phyloP scores from a whole-genome alignment of 768 basidiomycete genomes.

The Rhizopogon rudus region DNA sequence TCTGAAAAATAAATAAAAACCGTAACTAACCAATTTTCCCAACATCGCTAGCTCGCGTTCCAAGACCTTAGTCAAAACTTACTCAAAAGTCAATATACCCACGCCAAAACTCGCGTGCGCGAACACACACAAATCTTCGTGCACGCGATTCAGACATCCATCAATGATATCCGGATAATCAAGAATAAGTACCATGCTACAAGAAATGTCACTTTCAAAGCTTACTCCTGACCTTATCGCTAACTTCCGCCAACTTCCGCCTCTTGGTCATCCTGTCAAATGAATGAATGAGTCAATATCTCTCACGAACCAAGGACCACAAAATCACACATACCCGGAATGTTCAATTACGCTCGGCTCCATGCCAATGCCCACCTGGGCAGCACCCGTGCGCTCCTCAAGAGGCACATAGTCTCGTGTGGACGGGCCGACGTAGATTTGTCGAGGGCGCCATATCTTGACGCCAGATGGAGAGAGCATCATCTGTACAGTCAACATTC shows the following conservation, averaged over 20 bases:
- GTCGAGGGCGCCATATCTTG: constrained; percentile 90
- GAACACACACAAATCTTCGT: neutral
- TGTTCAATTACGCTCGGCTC: constrained; percentile 63
- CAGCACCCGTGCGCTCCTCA: constrained; percentile 45
- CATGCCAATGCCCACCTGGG: constrained; percentile 45
- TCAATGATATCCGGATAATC: neutral
- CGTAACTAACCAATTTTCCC: neutral
- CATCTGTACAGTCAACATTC: constrained; percentile 46
- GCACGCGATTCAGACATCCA: neutral
- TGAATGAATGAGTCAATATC: neutral
- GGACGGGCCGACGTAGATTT: constrained; percentile 75
- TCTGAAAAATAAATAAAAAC: no score
- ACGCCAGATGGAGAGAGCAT: constrained; percentile 87
- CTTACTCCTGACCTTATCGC: constrained; percentile 20
- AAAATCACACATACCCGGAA: constrained; percentile 58
- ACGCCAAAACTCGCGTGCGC: no score
- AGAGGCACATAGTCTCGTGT: constrained; percentile 74
- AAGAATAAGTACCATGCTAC: neutral
- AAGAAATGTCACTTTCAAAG: constrained; percentile 4
- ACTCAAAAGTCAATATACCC: no score
- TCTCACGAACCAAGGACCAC: neutral
- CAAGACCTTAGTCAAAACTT: neutral
- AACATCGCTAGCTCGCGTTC: no score
- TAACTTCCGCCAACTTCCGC: constrained; percentile 23
- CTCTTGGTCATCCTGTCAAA: constrained; percentile 25